Percentiles rank a stretch among this genome's conserved stretches.
phyloP scores from a whole-genome alignment of 2,329 filamentous ascomycete species.

The Colletotrichum tropicale region DNA sequence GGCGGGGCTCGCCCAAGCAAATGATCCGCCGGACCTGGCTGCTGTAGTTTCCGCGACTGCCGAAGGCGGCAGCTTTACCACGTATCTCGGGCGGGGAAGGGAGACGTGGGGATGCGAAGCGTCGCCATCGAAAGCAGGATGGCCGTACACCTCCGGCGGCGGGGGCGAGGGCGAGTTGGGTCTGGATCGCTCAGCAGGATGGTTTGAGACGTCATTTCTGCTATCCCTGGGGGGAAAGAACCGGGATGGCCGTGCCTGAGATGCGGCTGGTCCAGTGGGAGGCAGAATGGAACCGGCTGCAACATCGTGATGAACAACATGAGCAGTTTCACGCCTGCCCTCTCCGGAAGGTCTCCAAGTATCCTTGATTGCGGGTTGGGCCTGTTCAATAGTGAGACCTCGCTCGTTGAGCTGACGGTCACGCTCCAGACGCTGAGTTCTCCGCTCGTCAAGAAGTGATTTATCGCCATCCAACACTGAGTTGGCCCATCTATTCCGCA shows the following conservation, averaged over 20 bases:
- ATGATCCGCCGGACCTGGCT: slow-evolving; percentile 28
- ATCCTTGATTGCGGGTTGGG: slow-evolving; percentile 55
- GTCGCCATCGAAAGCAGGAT: slow-evolving; percentile 76
- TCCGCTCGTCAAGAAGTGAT: slow-evolving; percentile 41
- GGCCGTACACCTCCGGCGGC: slow-evolving; percentile 71
- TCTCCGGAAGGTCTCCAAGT: slow-evolving; percentile 54
- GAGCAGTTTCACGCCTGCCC: slow-evolving; percentile 36
- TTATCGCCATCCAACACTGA: slow-evolving; percentile 53
- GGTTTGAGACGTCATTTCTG: slow-evolving; percentile 42
- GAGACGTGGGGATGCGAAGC: slow-evolving; percentile 69
- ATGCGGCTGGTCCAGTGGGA: slow-evolving; percentile 33
- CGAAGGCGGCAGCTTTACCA: slow-evolving; percentile 80
- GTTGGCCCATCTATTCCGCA: slow-evolving; percentile 43
- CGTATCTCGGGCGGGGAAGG: slow-evolving; percentile 71
- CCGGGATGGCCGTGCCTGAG: slow-evolving; percentile 58
- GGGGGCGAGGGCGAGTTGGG: slow-evolving; percentile 71
- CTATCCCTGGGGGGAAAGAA: slow-evolving; percentile 65
- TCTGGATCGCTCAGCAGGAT: slow-evolving; percentile 41
- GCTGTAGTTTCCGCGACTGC: slow-evolving; percentile 39
- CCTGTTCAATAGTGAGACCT: slow-evolving; percentile 46
- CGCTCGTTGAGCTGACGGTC: slow-evolving; percentile 50
- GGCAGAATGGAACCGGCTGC: slow-evolving; percentile 26
- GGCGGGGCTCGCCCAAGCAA: slow-evolving; percentile 40
- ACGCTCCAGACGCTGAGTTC: slow-evolving; percentile 43
- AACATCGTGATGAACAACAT: slow-evolving; percentile 29